phyloP scores from a whole-genome alignment of 2,329 filamentous ascomycete genomes.

The Fonsecaea multimorphosa region DNA sequence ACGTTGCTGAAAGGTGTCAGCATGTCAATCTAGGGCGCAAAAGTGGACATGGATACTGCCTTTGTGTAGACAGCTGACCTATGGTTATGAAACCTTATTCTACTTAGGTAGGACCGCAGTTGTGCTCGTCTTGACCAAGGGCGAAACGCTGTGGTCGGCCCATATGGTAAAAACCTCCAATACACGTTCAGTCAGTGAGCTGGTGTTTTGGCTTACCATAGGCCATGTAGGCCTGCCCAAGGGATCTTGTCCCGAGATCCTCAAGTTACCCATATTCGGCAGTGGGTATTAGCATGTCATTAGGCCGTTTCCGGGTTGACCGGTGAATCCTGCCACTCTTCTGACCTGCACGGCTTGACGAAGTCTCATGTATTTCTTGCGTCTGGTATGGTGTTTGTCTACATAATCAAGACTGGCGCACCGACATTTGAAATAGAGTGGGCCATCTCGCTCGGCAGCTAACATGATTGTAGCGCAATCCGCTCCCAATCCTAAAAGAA shows the following conservation, averaged over 20 bases:
- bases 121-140: too few relatives aligned
- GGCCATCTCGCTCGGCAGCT: too few relatives aligned
- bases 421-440: too few relatives aligned
- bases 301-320: too few relatives aligned
- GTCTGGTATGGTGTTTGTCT: not conserved
- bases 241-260: not conserved
- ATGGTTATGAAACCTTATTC: not conserved
- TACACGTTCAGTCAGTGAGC: not conserved
- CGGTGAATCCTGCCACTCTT: not conserved
- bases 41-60: slow-evolving; percentile 42
- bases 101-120: too few relatives aligned
- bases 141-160: not conserved
- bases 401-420: not conserved
- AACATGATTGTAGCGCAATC: not conserved
- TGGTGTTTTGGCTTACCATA: not conserved
- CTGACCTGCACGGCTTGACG: not conserved
- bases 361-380: not conserved
- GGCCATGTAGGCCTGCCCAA: not conserved
- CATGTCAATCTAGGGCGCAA: slow-evolving; percentile 58
- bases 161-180: not conserved
- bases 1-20: not conserved
- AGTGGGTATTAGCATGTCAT: too few relatives aligned
- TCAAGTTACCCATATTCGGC: not conserved
- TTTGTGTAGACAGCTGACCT: not conserved
- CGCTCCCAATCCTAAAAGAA: not conserved